These are phyloP conservation scores for Talaromyces wortmannii DNA, from an alignment of 495 filamentous ascomycete species.

Conservation along the genomic window DNA sequence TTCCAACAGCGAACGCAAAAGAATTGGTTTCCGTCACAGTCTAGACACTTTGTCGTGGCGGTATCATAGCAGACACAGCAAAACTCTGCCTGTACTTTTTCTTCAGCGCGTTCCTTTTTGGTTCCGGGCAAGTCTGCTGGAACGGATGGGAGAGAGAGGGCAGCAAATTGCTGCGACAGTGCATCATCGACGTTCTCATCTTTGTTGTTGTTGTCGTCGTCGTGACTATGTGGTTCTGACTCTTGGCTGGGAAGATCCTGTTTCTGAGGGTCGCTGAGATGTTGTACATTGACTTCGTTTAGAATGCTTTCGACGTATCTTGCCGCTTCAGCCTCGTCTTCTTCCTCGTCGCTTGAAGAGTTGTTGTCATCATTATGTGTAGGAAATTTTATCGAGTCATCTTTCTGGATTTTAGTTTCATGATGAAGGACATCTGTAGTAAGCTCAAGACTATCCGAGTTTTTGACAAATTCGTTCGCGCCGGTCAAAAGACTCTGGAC, in stretches of 20 bases:
- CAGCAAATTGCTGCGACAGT: not conserved
- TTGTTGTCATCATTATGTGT: not conserved
- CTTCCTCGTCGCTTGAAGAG: not conserved
- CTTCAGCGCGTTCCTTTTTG: not conserved
- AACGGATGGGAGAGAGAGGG: constrained; percentile 4
- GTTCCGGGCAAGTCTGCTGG: not conserved
- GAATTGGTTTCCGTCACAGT: constrained; percentile 2
- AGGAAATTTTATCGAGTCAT: not conserved
- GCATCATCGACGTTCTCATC: not conserved
- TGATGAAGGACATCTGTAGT: not conserved
- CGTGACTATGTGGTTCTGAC: not conserved
- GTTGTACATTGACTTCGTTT: not conserved
- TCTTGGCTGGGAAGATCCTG: not conserved
- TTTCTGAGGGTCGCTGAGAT: not conserved
- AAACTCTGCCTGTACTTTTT: not conserved
- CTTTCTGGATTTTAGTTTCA: not conserved
- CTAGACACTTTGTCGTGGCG: not conserved
- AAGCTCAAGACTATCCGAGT: not conserved
- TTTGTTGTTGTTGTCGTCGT: not conserved
- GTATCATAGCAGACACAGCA: constrained; percentile 8
- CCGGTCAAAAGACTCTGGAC: not conserved
- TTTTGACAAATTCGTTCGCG: not conserved
- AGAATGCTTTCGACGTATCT: not conserved
- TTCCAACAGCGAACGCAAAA: constrained; percentile 7
- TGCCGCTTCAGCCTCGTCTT: constrained; percentile 3